Evolutionary conservation across 1,139 yeast genomes (phyloP).

Genomic region (Meyerozyma smithsonii): DNA sequence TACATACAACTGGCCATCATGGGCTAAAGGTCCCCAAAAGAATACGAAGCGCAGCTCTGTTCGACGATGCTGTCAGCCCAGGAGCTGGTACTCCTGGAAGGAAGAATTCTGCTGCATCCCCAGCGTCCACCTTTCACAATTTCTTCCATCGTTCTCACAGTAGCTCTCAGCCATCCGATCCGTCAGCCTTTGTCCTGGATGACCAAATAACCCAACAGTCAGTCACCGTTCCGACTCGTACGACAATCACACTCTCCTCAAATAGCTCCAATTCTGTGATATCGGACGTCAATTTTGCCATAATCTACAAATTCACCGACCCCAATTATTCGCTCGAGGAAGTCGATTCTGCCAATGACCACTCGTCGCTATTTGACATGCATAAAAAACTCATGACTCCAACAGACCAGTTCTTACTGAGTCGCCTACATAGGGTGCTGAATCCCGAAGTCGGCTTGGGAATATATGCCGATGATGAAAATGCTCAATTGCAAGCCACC

Average conservation of each 20-base stretch:
- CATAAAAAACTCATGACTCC: constrained; percentile 36
- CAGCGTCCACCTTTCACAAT: constrained; percentile 32
- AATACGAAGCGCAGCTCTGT: constrained; percentile 19
- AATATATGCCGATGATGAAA: constrained; percentile 10
- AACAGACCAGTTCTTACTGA: constrained; percentile 35
- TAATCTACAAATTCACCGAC: constrained; percentile 36
- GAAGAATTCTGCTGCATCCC: constrained; percentile 28
- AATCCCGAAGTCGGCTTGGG: constrained; percentile 23
- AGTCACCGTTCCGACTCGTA: constrained; percentile 15
- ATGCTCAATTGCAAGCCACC: constrained; percentile 9
- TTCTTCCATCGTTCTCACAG: constrained; percentile 30
- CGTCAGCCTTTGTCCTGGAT: constrained; percentile 6
- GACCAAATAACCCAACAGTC: constrained; percentile 14
- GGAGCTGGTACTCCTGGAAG: constrained; percentile 10
- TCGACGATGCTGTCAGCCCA: constrained; percentile 13
- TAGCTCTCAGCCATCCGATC: constrained; percentile 11
- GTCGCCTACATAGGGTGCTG: constrained; percentile 16
- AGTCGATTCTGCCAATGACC: constrained; percentile 18
- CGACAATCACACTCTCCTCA: constrained; percentile 33
- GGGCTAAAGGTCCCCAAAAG: constrained; percentile 26
- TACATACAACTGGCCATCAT: constrained; percentile 27
- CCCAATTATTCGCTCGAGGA: constrained; percentile 28
- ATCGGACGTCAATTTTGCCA: constrained; percentile 32
- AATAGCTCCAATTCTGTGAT: constrained; percentile 38
- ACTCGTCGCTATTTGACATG: constrained; percentile 25